phyloP scores from a whole-genome alignment of 306 rosid species.

The Pachyrhizus erosus region DNA sequence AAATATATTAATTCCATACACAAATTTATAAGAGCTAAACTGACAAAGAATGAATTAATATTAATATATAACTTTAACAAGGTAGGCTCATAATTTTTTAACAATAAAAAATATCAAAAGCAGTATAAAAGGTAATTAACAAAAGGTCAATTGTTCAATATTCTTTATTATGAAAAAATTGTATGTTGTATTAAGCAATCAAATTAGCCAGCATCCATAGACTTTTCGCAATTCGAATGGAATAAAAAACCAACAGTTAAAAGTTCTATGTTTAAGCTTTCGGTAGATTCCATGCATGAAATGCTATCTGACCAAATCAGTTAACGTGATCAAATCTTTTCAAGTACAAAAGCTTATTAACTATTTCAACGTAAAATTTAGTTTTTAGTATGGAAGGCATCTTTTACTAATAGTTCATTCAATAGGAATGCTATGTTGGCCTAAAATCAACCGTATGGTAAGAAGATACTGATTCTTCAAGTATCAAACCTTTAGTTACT shows the following conservation, averaged over 20 bases:
- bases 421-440: constrained; percentile 1
- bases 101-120: not conserved
- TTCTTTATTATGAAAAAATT: not conserved
- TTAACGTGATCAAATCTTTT: not conserved
- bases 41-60: not conserved
- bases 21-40: not conserved
- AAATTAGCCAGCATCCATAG: not conserved
- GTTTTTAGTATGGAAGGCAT: constrained; percentile 3
- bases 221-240: not conserved
- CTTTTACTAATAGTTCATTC: constrained; percentile 25
- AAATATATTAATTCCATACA: not conserved
- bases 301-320: not conserved
- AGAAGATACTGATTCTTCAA: not conserved
- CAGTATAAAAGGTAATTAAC: not conserved
- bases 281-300: constrained; percentile 22
- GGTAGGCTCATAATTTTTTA: not conserved
- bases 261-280: not conserved
- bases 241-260: not conserved
- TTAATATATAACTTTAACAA: not conserved
- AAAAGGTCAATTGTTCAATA: not conserved
- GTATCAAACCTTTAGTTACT: not conserved
- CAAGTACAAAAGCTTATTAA: not conserved
- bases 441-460: not conserved
- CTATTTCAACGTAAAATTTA: constrained; percentile 14
- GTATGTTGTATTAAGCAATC: not conserved